These are phyloP conservation scores for Uronychia binucleata DNA, from an alignment of 73 alveolate genomes.

Conservation along the genomic window DNA sequence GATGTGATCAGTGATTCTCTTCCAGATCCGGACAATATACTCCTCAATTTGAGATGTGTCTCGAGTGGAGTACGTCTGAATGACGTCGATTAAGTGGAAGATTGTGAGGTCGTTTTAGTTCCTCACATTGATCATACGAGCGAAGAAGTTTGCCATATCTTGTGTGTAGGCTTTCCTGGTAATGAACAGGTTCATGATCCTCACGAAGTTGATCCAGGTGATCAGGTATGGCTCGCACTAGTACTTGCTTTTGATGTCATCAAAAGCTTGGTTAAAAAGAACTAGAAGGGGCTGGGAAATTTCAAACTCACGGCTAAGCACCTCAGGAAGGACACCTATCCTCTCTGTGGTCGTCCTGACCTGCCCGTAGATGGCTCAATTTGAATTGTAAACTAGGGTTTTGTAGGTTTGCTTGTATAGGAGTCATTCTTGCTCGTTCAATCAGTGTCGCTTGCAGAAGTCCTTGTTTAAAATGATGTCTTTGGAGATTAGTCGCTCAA, in stretches of 20 bases:
- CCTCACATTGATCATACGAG: not conserved
- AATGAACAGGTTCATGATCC: not conserved
- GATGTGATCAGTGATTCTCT: not conserved
- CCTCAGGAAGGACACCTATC: not conserved
- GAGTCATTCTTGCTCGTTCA: not conserved
- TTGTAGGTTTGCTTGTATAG: not conserved
- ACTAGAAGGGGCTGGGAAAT: not conserved
- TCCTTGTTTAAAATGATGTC: not conserved
- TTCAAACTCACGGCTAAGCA: not conserved
- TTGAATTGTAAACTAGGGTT: not conserved
- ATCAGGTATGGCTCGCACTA: not conserved
- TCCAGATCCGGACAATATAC: not conserved
- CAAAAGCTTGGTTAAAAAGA: not conserved
- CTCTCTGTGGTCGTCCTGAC: not conserved
- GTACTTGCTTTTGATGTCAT: not conserved
- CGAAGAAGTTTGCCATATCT: not conserved
- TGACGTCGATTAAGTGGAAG: not conserved
- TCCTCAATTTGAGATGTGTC: not conserved
- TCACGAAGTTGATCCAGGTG: not conserved
- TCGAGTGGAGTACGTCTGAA: not conserved
- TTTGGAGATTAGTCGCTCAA: not conserved
- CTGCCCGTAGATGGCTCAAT: not conserved
- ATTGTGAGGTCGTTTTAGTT: not conserved
- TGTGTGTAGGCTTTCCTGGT: not conserved
- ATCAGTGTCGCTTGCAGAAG: not conserved